These are phyloP conservation scores for Hanseniaspora hatyaiensis DNA, from an alignment of 805 yeast genomes.

Conservation along the genomic window DNA sequence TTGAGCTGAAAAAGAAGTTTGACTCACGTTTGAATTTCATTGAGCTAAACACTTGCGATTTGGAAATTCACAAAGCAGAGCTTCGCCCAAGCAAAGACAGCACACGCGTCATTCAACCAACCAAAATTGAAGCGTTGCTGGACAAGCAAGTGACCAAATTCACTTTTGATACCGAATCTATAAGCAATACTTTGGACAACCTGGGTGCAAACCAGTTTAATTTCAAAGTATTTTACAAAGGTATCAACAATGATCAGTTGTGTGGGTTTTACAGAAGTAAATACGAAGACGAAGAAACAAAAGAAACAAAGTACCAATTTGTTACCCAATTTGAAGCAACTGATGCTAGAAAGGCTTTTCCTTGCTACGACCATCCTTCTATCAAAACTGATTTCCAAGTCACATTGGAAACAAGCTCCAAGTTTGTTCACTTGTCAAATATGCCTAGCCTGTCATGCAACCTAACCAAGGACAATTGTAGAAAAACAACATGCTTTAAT, in stretches of 20 bases:
- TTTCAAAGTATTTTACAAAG: conserved; percentile 44
- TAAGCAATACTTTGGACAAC: too few species aligned
- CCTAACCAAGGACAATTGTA: too few species aligned
- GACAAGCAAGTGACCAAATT: conserved; percentile 56
- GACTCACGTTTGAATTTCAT: conserved; percentile 32
- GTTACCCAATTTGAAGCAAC: conserved; percentile 82
- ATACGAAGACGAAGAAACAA: conserved; percentile 45
- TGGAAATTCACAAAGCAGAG: conserved; percentile 45
- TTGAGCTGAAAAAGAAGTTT: neutral
- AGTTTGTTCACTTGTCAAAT: conserved; percentile 52
- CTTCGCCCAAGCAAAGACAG: conserved; percentile 22
- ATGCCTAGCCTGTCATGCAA: too few species aligned
- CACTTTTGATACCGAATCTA: conserved; percentile 33
- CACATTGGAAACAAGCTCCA: conserved; percentile 43
- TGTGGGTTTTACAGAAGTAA: conserved; percentile 70
- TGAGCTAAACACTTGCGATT: conserved; percentile 51
- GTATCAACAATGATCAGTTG: conserved; percentile 63
- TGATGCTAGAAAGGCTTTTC: conserved; percentile 78
- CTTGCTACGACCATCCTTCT: conserved; percentile 76
- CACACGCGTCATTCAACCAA: conserved; percentile 28
- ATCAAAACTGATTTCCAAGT: conserved; percentile 63
- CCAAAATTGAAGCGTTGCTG: conserved; percentile 21
- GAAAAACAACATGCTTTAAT: conserved; percentile 50
- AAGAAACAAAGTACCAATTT: conserved; percentile 58
- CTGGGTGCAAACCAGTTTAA: conserved; percentile 33